Base-by-base conservation (phyloP, 805 yeast genomes). In the Yamadazyma sp. region DNA sequence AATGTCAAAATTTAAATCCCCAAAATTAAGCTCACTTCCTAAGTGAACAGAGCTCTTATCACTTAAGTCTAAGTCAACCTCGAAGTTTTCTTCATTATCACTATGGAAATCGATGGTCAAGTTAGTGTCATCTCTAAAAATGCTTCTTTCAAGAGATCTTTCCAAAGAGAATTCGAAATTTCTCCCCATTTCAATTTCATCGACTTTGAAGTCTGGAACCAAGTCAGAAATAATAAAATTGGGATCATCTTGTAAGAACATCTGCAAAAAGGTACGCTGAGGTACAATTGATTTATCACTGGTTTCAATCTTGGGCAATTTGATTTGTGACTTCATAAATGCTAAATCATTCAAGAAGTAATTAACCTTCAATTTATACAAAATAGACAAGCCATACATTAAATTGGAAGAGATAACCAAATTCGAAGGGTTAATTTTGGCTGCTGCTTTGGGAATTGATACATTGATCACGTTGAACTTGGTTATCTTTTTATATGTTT, bases 331-430 rank as follows among this genome's bases (percentile, higher is more conserved):
- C 10, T 19, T 26, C 20, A 42, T 12, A 19, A 24, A 18, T 7
- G 44, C 40, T 2, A 59, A 33, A 35, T 67, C 72, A 14, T 46
- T 47, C n/a, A 61, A 63, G 43, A 72, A 65, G 44, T 67, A 69
- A 3, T 66, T 68, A 0, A 73, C 65, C 48, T 79, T 74, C 18
- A 71, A 69, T 38, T 63, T 72, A 48, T 72, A 74, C 18, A 69
- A 58, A 29, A 77, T 42, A 1, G 75, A 56, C 1, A 73, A 55
- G 0, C 82, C 82, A 44, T 69, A 64, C 37, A 77, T 48, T 7
- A 77, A 50, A 32, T 54, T 66, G 0, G 79, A 69, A 0, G 62
- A 51, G 12, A 63, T 53, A 27, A 78, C 50, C 17, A 54, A 42
- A 21, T 30, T 36, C 2, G 23, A 4, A 9, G 24, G 38, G 7